Evolutionary conservation across 176 grass and related monocot species (phyloP).

Genomic region (Cenchrus americanus): DNA sequence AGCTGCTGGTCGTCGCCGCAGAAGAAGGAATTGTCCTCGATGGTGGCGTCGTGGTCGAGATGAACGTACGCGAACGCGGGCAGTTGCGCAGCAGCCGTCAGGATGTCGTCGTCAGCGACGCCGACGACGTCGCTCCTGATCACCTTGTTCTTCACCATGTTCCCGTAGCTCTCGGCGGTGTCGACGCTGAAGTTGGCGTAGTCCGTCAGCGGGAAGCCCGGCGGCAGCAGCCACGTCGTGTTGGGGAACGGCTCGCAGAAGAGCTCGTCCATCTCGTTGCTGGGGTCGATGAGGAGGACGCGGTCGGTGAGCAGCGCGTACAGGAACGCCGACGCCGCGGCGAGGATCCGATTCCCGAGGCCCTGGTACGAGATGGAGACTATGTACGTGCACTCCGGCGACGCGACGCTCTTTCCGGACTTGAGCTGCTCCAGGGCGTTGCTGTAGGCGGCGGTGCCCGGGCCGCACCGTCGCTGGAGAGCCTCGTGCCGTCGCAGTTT

Average conservation of each 20-base stretch:
- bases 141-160: constrained; percentile 51
- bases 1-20: constrained; percentile 65
- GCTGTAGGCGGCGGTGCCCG: constrained; percentile 57
- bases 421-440: constrained; percentile 45
- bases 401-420: constrained; percentile 32
- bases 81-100: neutral
- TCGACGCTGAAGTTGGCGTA: constrained; percentile 48
- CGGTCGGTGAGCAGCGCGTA: constrained; percentile 70
- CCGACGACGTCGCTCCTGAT: neutral
- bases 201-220: constrained; percentile 49
- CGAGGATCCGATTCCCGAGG: constrained; percentile 72
- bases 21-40: constrained; percentile 49
- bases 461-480: constrained; percentile 61
- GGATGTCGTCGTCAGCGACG: neutral
- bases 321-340: constrained; percentile 68
- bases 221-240: constrained; percentile 63
- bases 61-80: constrained; percentile 62
- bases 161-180: constrained; percentile 51
- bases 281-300: constrained; percentile 62
- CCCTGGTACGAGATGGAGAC: constrained; percentile 61
- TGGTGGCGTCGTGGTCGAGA: constrained; percentile 37
- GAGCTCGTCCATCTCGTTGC: constrained; percentile 35
- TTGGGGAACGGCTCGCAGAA: constrained; percentile 78
- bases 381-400: constrained; percentile 56
- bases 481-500: constrained; percentile 61